Percentiles rank a stretch among this genome's conserved stretches.
phyloP scores from a whole-genome alignment of 2,329 filamentous ascomycete genomes.

The Anisogramma anomala region DNA sequence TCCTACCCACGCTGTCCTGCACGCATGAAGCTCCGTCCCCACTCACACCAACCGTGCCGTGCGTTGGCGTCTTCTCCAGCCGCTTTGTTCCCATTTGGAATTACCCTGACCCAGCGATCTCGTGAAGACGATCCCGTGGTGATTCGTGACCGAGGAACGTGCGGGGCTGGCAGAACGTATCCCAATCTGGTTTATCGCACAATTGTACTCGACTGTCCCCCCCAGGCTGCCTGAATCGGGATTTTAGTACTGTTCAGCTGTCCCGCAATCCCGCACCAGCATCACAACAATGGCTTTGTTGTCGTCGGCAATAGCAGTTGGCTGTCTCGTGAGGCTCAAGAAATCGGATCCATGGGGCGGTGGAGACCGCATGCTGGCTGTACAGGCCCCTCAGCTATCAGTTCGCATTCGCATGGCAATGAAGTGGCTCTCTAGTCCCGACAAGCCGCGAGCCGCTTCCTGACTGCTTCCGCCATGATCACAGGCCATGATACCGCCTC shows the following conservation, averaged over 20 bases:
- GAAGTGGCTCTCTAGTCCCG: neutral
- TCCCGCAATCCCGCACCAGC: too few relatives aligned
- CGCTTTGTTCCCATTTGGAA: neutral
- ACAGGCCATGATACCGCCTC: too few relatives aligned
- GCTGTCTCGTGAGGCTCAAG: slow-evolving; percentile 11
- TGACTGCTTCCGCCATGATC: too few relatives aligned
- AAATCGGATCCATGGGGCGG: slow-evolving; percentile 5
- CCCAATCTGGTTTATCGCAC: neutral
- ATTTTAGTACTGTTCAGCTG: too few relatives aligned
- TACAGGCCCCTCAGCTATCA: slow-evolving; percentile 7
- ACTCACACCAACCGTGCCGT: slow-evolving; percentile 8
- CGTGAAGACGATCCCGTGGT: slow-evolving; percentile 3
- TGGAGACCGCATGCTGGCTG: slow-evolving; percentile 11
- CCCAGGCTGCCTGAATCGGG: neutral
- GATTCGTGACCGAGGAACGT: neutral
- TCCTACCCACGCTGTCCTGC: slow-evolving; percentile 1
- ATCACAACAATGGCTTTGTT: neutral
- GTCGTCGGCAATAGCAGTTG: neutral
- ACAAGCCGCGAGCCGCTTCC: too few relatives aligned
- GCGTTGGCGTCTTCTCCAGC: slow-evolving; percentile 2
- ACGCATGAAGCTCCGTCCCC: neutral
- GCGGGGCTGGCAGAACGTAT: neutral
- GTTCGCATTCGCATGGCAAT: neutral
- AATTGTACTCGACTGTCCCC: neutral
- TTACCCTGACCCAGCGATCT: slow-evolving; percentile 12